Percentiles rank a stretch among this genome's conserved stretches.
phyloP scores from a whole-genome alignment of 495 filamentous ascomycete species.

The Letharia lupina region DNA sequence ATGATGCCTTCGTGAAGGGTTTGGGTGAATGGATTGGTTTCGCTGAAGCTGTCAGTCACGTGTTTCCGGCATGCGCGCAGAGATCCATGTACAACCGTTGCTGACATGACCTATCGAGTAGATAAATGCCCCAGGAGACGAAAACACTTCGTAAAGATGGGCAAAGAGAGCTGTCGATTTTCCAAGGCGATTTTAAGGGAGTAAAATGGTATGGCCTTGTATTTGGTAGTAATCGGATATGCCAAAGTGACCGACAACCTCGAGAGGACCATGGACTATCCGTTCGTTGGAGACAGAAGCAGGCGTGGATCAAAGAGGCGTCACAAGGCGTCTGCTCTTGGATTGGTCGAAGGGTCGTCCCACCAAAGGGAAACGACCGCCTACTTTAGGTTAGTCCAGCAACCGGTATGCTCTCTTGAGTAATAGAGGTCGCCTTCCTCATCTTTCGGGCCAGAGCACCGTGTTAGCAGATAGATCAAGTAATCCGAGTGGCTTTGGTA shows the following conservation, averaged over 20 bases:
- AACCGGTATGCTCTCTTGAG: neutral
- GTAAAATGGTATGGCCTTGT: neutral
- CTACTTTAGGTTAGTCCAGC: neutral
- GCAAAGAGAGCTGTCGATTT: neutral
- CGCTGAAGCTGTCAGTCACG: conserved; percentile 48
- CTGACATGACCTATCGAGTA: conserved; percentile 3
- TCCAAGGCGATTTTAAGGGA: neutral
- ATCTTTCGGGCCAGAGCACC: neutral
- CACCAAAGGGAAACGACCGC: neutral
- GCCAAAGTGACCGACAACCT: neutral
- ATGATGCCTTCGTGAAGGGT: conserved; percentile 59
- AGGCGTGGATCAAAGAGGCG: neutral
- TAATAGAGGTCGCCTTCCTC: neutral
- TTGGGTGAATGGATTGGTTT: conserved; percentile 81
- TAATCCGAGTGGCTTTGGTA: neutral
- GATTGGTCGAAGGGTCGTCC: neutral
- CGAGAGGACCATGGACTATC: neutral
- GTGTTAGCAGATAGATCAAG: conserved; percentile 3
- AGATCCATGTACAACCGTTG: neutral
- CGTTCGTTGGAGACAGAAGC: neutral
- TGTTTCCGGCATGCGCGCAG: neutral
- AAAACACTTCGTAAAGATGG: neutral
- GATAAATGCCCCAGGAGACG: conserved; percentile 15
- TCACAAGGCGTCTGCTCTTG: neutral
- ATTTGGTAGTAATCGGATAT: neutral